Evolutionary conservation across 2,329 filamentous ascomycete genomes (phyloP), one percentile per base, ranked within the genome.

Genomic region (Shiraia bambusicola): DNA sequence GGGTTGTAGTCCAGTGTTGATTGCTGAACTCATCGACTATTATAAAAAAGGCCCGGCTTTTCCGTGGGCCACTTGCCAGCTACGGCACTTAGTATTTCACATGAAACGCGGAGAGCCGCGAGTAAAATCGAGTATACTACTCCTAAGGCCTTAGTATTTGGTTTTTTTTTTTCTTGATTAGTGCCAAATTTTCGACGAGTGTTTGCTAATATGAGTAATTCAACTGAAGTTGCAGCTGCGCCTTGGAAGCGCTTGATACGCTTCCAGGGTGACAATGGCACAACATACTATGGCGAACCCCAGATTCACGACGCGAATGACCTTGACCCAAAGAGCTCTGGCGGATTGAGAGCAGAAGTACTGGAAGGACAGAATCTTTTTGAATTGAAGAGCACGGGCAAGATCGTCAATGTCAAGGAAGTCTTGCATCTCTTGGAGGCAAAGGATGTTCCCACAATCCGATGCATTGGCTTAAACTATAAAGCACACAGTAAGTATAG

Each of bases 391-490:
- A 22, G 17, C 3, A 34, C 17, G 12, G 32, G 32, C 25, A 22
- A 26, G 6, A 14, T 25, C 13, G 32, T 24, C 3, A 13, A 25
- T 14, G 32, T 34, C 9, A 25, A 22, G 17, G n/a, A 26, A 24
- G 6, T 34, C 13, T 8, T 34, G 10, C 17, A 25, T 14, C 10
- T 25, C 4, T 25, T 34, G 17, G 17, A 34, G 10, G 12, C 32
- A 13, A 25, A 22, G 3, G 19, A 34, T 24, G 32, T 34, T 24
- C 32, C 32, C 17, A 34, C 22, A 3, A 24, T 34, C 6, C 17
- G 32, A 22, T 34, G 32, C 32, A 34, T 34, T 34, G 32, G 32
- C 12, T 9, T 34, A 3, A 34, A 34, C 15, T 34, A 34, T n/a
- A 34, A 34, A n/a, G 10, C 32, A 11, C 32, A 34, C 9, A 34